A percentile compares a stretch with the other conserved stretches of the same genome.
These are phyloP conservation scores for Jaapia argillacea DNA, from an alignment of 768 basidiomycete species.

Conservation along the genomic window DNA sequence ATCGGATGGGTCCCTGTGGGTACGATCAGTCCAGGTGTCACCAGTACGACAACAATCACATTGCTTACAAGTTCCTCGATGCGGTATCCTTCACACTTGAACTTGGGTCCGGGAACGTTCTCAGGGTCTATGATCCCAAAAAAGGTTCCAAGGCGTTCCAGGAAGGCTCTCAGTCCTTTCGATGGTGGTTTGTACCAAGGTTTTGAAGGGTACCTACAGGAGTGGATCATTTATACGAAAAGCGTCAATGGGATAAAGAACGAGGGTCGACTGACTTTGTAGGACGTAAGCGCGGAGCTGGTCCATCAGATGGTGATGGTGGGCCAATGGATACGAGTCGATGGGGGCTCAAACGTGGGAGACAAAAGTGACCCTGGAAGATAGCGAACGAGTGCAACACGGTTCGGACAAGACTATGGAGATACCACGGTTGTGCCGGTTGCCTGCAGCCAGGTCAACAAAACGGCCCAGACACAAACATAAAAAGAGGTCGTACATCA, in stretches of 20 bases:
- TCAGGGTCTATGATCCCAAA: constrained; percentile 12
- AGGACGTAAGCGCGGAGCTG: constrained; percentile 25
- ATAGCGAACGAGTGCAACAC: constrained; percentile 17
- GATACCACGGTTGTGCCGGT: constrained; percentile 24
- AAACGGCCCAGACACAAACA: too few relatives aligned
- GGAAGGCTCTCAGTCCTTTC: constrained; percentile 13
- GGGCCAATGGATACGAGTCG: constrained; percentile 15
- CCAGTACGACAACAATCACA: neutral
- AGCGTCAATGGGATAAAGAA: too few relatives aligned
- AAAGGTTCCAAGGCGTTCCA: constrained; percentile 22
- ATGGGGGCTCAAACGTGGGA: constrained; percentile 22
- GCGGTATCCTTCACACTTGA: constrained; percentile 6
- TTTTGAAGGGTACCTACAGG: constrained; percentile 22
- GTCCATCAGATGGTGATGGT: constrained; percentile 10
- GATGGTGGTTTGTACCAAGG: constrained; percentile 38
- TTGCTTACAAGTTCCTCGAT: constrained; percentile 27
- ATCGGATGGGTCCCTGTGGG: neutral
- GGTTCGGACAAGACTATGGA: constrained; percentile 19
- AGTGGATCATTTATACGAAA: too few relatives aligned
- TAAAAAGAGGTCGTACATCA: constrained; percentile 28
- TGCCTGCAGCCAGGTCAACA: constrained; percentile 19
- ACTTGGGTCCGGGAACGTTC: constrained; percentile 7
- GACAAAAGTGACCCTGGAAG: constrained; percentile 27
- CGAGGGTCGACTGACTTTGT: constrained; percentile 23
- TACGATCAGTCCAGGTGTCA: neutral